Evolutionary conservation across 2,329 filamentous ascomycete genomes (phyloP).

Genomic region (Periconia sp.): DNA sequence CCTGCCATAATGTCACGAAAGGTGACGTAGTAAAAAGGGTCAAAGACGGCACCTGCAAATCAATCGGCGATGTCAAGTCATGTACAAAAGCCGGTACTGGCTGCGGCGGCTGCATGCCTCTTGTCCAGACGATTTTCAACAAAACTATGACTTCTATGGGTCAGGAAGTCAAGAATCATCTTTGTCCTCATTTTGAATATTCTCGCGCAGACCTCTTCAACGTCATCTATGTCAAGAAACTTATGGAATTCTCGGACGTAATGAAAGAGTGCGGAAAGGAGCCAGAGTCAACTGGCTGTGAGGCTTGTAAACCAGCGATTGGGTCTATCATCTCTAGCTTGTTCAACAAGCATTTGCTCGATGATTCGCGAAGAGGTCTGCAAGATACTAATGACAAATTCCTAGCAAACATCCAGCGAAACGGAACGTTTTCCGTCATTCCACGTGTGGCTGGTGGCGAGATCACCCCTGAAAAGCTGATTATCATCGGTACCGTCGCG

Average conservation of each 20-base stretch:
- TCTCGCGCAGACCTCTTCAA: slow-evolving; percentile 89
- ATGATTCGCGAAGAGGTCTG: slow-evolving; percentile 71
- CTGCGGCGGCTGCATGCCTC: slow-evolving; percentile 87
- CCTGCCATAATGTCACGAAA: slow-evolving; percentile 91
- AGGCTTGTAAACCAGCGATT: slow-evolving; percentile 83
- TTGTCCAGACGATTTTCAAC: slow-evolving; percentile 90
- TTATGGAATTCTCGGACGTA: slow-evolving; percentile 74
- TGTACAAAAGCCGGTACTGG: slow-evolving; percentile 93
- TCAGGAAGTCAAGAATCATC: slow-evolving; percentile 82
- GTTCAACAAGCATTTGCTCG: slow-evolving; percentile 84
- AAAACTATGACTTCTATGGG: slow-evolving; percentile 85
- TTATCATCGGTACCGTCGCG: slow-evolving; percentile 82
- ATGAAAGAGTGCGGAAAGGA: slow-evolving; percentile 81
- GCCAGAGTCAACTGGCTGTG: slow-evolving; percentile 76
- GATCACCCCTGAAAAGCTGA: slow-evolving; percentile 84
- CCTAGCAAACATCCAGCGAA: slow-evolving; percentile 87
- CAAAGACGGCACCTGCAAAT: slow-evolving; percentile 81
- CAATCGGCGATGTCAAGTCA: slow-evolving; percentile 80
- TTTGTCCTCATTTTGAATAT: slow-evolving; percentile 84
- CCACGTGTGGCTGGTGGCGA: slow-evolving; percentile 84
- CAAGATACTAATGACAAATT: slow-evolving; percentile 93
- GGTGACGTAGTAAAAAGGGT: slow-evolving; percentile 75
- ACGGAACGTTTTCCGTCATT: slow-evolving; percentile 89
- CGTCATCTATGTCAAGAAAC: slow-evolving; percentile 80
- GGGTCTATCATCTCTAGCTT: slow-evolving; percentile 81